phyloP scores from a whole-genome alignment of 2,329 filamentous ascomycete species.

The Didymella exigua region DNA sequence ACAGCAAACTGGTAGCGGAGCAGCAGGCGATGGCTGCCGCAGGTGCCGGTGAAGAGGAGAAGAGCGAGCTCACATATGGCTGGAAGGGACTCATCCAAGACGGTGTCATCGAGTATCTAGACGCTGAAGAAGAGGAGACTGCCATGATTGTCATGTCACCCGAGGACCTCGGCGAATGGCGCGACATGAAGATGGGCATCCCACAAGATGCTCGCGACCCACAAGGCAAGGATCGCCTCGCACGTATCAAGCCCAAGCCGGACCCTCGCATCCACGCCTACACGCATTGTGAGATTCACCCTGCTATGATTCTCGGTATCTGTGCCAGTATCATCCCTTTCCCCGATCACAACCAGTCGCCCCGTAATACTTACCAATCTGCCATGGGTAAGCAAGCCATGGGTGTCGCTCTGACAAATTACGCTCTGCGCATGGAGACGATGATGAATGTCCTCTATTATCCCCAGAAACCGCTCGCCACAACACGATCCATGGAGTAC shows the following conservation, averaged over 20 bases:
- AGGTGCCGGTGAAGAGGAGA: slow-evolving; percentile 64
- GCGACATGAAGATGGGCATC: slow-evolving; percentile 52
- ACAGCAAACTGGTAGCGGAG: slow-evolving; percentile 72
- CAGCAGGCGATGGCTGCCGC: slow-evolving; percentile 63
- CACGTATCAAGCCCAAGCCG: slow-evolving; percentile 84
- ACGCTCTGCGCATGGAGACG: slow-evolving; percentile 95
- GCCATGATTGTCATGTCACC: slow-evolving; percentile 99
- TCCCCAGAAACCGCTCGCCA: slow-evolving; percentile 94
- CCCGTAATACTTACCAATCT: slow-evolving; percentile 98
- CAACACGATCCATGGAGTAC: slow-evolving; percentile 97
- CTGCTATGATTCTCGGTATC: slow-evolving; percentile 97
- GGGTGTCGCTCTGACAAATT: slow-evolving; percentile 98
- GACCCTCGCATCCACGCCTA: slow-evolving; percentile 89
- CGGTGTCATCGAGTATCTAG: slow-evolving; percentile 92
- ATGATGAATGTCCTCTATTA: slow-evolving; percentile 99
- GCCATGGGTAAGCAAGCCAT: slow-evolving; percentile 99
- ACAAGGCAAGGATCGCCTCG: slow-evolving; percentile 77
- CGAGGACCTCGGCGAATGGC: slow-evolving; percentile 78
- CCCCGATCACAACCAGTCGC: slow-evolving; percentile 98
- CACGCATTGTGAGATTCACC: slow-evolving; percentile 99
- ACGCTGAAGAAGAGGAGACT: slow-evolving; percentile 97
- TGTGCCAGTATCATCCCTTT: slow-evolving; percentile 99
- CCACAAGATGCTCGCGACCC: slow-evolving; percentile 48
- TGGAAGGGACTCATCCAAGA: slow-evolving; percentile 85
- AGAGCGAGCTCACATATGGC: slow-evolving; percentile 69